A percentile compares a stretch with the other conserved stretches of the same genome.
These are phyloP conservation scores for Tulasnella sp. DNA, from an alignment of 768 basidiomycete genomes.

Conservation along the genomic window DNA sequence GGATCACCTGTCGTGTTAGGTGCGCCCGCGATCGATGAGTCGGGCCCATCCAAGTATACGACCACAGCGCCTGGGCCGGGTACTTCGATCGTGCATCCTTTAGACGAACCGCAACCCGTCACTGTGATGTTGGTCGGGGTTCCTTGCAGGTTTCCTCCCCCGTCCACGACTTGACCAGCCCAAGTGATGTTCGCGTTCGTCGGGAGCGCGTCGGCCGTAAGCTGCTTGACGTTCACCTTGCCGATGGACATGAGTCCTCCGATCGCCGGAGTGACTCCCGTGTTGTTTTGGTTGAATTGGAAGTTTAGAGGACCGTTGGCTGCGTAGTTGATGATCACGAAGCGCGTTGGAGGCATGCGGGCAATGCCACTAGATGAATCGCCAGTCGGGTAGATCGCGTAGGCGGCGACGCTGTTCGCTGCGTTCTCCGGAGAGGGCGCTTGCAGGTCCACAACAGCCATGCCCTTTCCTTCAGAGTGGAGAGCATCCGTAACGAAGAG, in stretches of 20 bases:
- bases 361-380: background rate
- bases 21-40: background rate
- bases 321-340: slow-evolving; percentile 31
- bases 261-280: slow-evolving; percentile 7
- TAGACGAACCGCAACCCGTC: background rate
- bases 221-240: slow-evolving; percentile 22
- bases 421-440: background rate
- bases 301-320: slow-evolving; percentile 11
- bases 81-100: slow-evolving; percentile 22
- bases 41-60: slow-evolving; percentile 23
- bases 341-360: slow-evolving; percentile 14
- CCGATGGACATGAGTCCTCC: slow-evolving; percentile 12
- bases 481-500: slow-evolving; percentile 32
- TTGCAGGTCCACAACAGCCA: slow-evolving; percentile 28
- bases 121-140: background rate
- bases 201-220: slow-evolving; percentile 2
- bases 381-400: slow-evolving; percentile 29
- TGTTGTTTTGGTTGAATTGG: slow-evolving; percentile 15
- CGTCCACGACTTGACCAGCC: slow-evolving; percentile 28
- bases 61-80: slow-evolving; percentile 30
- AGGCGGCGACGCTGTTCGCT: slow-evolving; percentile 28
- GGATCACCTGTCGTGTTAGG: background rate
- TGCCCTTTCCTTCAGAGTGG: background rate
- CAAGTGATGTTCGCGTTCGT: slow-evolving; percentile 22
- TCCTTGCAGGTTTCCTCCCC: slow-evolving; percentile 18